Evolutionary conservation across 768 basidiomycete species (phyloP).

Genomic region (Pisolithus orientalis): DNA sequence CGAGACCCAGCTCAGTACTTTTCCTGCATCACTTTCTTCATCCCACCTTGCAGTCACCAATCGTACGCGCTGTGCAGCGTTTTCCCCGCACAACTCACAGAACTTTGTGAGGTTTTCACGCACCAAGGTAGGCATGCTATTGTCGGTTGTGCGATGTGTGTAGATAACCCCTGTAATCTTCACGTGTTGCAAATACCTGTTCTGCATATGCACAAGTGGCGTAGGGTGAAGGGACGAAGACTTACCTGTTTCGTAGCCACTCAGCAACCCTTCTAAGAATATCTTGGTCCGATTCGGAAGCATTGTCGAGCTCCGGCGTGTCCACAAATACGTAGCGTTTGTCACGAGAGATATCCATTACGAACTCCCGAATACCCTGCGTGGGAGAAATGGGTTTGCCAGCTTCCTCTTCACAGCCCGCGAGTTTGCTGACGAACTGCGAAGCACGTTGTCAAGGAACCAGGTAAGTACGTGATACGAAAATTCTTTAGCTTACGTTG

Average conservation of each 20-base stretch:
- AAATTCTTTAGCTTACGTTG: no score
- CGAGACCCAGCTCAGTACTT: constrained; percentile 8
- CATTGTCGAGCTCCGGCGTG: constrained; percentile 6
- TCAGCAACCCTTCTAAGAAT: not conserved
- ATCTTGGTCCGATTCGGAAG: not conserved
- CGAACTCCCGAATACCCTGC: constrained; percentile 6
- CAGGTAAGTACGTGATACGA: no score
- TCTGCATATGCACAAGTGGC: not conserved
- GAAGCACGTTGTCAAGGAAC: not conserved
- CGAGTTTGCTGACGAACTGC: not conserved
- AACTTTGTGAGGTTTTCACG: constrained; percentile 28
- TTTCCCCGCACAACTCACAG: constrained; percentile 28
- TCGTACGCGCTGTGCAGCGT: constrained; percentile 21
- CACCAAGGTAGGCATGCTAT: constrained; percentile 24
- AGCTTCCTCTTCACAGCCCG: not conserved
- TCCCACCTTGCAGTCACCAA: constrained; percentile 20
- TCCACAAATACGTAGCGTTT: constrained; percentile 15
- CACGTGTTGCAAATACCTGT: not conserved
- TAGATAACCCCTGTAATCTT: constrained; percentile 29
- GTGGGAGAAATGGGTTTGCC: constrained; percentile 5
- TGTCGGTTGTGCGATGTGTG: constrained; percentile 30
- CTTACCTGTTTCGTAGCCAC: constrained; percentile 1
- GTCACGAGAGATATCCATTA: constrained; percentile 6
- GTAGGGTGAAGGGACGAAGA: not conserved
- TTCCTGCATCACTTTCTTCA: constrained; percentile 3